A percentile compares a stretch with the other conserved stretches of the same genome.
These are phyloP conservation scores for Epichloe amarillans DNA, from an alignment of 2,329 filamentous ascomycete genomes.

Conservation along the genomic window DNA sequence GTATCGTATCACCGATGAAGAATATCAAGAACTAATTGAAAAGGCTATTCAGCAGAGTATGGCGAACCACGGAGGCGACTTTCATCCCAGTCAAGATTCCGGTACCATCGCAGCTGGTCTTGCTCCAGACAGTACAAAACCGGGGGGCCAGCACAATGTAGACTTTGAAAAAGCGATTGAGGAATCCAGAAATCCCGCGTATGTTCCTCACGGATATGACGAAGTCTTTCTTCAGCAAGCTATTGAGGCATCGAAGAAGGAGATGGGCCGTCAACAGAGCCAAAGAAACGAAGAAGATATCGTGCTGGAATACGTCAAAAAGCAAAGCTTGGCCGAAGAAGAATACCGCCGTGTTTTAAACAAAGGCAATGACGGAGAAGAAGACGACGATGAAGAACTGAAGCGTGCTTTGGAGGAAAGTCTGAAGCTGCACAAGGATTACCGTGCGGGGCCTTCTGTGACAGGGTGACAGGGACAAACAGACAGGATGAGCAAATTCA, in stretches of 20 bases:
- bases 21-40: constrained; percentile 43
- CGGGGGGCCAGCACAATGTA: constrained; percentile 8
- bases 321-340: constrained; percentile 60
- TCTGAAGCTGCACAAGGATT: constrained; percentile 26
- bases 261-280: constrained; percentile 27
- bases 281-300: constrained; percentile 54
- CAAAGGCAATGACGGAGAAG: constrained; percentile 24
- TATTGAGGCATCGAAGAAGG: constrained; percentile 30
- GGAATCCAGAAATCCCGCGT: constrained; percentile 17
- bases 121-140: not conserved
- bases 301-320: constrained; percentile 64
- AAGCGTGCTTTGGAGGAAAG: constrained; percentile 42
- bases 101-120: constrained; percentile 9
- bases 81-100: constrained; percentile 9
- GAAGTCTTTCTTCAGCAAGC: constrained; percentile 28
- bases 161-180: constrained; percentile 28
- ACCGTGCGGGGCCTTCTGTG: constrained; percentile 14
- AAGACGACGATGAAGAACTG: constrained; percentile 38
- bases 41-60: constrained; percentile 42
- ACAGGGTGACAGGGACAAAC: not conserved
- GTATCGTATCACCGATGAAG: constrained; percentile 39
- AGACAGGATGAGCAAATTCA: not conserved
- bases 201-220: not conserved
- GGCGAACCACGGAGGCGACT: constrained; percentile 7
- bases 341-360: constrained; percentile 27